Base-by-base conservation (phyloP, 2,329 filamentous ascomycete genomes). In the Aureobasidium subglaciale region DNA sequence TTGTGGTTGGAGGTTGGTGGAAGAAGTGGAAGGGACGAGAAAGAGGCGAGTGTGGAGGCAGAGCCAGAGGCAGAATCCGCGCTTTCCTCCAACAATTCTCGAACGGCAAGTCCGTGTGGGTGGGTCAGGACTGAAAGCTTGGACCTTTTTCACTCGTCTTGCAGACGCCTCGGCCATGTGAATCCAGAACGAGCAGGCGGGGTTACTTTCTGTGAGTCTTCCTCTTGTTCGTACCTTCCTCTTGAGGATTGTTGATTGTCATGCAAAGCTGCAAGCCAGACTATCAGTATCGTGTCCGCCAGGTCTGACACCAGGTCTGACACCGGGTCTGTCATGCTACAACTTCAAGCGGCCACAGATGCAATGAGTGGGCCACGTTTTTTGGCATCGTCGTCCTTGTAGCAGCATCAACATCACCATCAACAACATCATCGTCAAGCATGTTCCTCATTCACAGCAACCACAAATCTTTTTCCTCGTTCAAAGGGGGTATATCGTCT, bases 41-140 rank as follows among this genome's bases (percentile, higher is more conserved):
- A 34, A 54, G 38, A 42, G 37, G 50, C 50, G 49, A 53, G 49
- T 42, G 38, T 41, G 48, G 48, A 52, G 48, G 43, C 37, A 41
- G 10, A 41, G 37, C 7, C 16, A 41, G 9, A 41, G 13, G 20
- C 45, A 49, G 43, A 48, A 48, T 48, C 43, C 18, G 43, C 30
- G 41, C 41, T 34, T 35, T 46, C 45, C 32, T 49, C 45, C 30
- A 49, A 10, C 45, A 49, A 49, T 24, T 50, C 46, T 50, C 46
- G 20, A 37, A 37, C 45, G 20, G 25, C 37, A 16, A 24, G 37
- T 22, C 37, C 10, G 8, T 11, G 10, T 8, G 27, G 18, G 46
- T 38, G 46, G 46, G 34, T 50, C 32, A 13, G 29, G 15, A 22
- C 16, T 40, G 32, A 13, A 25, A 35, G 46, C 46, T 50, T 46